phyloP scores from a whole-genome alignment of 345 rosid species.

The Nephelium lappaceum region DNA sequence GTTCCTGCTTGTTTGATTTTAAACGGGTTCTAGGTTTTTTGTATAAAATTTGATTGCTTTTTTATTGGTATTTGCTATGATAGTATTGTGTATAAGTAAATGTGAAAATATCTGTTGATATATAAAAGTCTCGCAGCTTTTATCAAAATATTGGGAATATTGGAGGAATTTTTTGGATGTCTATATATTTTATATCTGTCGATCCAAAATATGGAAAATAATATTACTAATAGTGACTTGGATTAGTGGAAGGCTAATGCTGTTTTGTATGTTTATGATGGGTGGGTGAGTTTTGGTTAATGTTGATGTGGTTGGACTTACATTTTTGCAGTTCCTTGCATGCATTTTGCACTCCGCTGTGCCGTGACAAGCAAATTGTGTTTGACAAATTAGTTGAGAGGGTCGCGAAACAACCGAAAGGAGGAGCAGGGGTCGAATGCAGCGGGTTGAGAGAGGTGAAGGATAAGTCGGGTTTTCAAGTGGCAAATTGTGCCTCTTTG shows the following conservation, averaged over 20 bases:
- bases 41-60: not conserved
- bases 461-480: slow-evolving; percentile 1
- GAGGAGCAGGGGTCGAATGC: slow-evolving; percentile 2
- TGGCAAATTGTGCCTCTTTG: slow-evolving; percentile 1
- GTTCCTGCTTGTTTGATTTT: not conserved
- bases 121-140: not conserved
- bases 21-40: not conserved
- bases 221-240: no score
- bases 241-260: no score
- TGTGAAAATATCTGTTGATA: no score
- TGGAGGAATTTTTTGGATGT: no score
- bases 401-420: slow-evolving; percentile 7
- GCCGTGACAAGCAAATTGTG: slow-evolving; percentile 30
- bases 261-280: no score
- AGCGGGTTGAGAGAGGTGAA: slow-evolving; percentile 9
- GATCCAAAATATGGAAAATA: no score
- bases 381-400: slow-evolving; percentile 24
- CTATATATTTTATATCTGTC: no score
- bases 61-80: not conserved
- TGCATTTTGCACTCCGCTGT: slow-evolving; percentile 40
- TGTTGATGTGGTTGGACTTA: not conserved
- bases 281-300: not conserved
- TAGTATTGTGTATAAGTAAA: not conserved
- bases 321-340: slow-evolving; percentile 26
- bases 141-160: no score